phyloP scores from a whole-genome alignment of 495 filamentous ascomycete species.

The Viridothelium virens region DNA sequence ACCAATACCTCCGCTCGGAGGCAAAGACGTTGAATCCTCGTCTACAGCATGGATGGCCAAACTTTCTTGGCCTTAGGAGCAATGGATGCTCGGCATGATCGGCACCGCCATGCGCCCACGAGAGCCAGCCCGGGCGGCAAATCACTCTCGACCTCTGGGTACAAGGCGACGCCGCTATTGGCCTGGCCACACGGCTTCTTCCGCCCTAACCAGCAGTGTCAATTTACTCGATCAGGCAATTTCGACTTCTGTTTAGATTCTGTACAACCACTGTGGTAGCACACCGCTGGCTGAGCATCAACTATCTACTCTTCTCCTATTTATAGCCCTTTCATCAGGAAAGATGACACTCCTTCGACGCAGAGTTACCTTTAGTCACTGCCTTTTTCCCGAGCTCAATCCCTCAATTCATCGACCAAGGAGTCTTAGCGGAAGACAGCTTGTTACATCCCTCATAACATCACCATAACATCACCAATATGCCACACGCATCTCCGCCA shows the following conservation, averaged over 20 bases:
- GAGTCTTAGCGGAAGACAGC: not conserved
- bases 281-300: no score
- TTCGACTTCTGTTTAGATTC: not conserved
- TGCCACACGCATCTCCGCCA: not conserved
- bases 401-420: not conserved
- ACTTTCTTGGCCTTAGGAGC: slow-evolving; percentile 11
- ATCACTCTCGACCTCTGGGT: not conserved
- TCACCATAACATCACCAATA: not conserved
- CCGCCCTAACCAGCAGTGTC: no score
- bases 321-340: not conserved
- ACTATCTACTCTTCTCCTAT: no score
- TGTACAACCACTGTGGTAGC: not conserved
- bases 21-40: not conserved
- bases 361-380: not conserved
- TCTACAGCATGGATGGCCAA: not conserved
- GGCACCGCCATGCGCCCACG: not conserved
- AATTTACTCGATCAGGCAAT: not conserved
- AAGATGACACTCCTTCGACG: not conserved
- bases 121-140: not conserved
- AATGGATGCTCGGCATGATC: not conserved
- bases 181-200: not conserved
- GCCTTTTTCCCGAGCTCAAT: not conserved
- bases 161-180: slow-evolving; percentile 8
- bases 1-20: not conserved
- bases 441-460: not conserved